Evolutionary conservation across 2,329 filamentous ascomycete genomes (phyloP), one percentile per base, ranked within the genome.

Genomic region (Beauveria scarabaeidicola): DNA sequence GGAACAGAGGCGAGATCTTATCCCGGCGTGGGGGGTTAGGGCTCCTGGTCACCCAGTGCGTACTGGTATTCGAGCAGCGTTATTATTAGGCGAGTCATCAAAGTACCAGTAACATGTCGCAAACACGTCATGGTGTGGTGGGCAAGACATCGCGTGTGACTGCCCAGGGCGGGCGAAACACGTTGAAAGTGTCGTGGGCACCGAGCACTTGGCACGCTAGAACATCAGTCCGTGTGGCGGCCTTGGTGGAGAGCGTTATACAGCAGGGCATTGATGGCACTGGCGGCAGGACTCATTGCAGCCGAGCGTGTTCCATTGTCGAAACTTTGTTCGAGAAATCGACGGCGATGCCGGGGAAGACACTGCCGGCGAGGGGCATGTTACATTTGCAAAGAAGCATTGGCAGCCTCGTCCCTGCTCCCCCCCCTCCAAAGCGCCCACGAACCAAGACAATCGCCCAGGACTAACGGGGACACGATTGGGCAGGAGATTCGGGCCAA

Each of bases 141-240:
- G 27, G 56, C 56, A 36, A 58, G 56, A 58, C 56, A 58, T 52
- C 40, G 56, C 27, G 40, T 52, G 38, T 46, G 47, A 44, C 48
- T 58, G 19, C 15, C 19, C 38, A 23, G 27, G 47, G 25, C 40
- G 25, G 36, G 38, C 50, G 40, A 58, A 58, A 52, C 56, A 58
- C 40, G 56, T 58, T 56, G 53, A 56, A 56, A 21, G 56, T 46
- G 47, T 40, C 11, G 25, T 36, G 32, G 32, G 32, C 32, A 36
- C 32, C 32, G 32, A 36, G 11, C 32, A 36, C 32, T 21, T 50
- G n/a, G 32, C 43, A 15, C n/a, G 10, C 11, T n/a, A 25, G 25
- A 44, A 32, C 32, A 41, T 41, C 29, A 32, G 29, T 29, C 48
- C 11, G 11, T 29, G 48, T 6, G n/a, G 48, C 29, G n/a, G 48